Conservation (phyloP, 495 filamentous ascomycete species). For the Annulohypoxylon stygium region DNA sequence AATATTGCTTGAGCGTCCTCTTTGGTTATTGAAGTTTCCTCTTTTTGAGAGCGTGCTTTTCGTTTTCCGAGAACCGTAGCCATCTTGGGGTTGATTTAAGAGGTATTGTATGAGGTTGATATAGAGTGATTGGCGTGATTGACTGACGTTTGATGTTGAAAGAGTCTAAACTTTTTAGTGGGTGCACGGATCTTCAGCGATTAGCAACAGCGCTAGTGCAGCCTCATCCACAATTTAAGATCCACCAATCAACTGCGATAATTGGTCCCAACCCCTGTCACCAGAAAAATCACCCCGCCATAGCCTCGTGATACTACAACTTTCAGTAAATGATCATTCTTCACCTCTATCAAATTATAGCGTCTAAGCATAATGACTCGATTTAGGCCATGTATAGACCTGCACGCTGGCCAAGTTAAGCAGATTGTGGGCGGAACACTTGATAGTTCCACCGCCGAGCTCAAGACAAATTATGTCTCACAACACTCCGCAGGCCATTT, state of each 20-base stretch:
- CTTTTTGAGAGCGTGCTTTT: constrained; percentile 51
- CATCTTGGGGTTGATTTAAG: constrained; percentile 44
- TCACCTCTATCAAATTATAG: neutral
- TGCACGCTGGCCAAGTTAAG: constrained; percentile 95
- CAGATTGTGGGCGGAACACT: constrained; percentile 98
- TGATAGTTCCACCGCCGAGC: constrained; percentile 69
- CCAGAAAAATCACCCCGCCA: constrained; percentile 40
- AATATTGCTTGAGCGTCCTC: constrained; percentile 68
- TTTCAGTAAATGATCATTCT: neutral
- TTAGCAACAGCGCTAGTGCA: neutral
- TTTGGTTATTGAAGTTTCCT: constrained; percentile 37
- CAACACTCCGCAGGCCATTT: constrained; percentile 83
- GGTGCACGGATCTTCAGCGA: neutral
- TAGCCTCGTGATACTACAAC: constrained; percentile 28
- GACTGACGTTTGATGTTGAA: constrained; percentile 20
- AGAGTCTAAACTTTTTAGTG: constrained; percentile 43
- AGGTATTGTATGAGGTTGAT: neutral
- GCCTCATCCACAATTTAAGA: neutral
- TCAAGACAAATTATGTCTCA: constrained; percentile 94
- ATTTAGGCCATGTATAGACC: constrained; percentile 96
- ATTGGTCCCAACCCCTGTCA: constrained; percentile 20
- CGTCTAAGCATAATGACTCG: constrained; percentile 77
- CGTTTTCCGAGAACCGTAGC: constrained; percentile 59
- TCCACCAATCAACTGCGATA: constrained; percentile 32
- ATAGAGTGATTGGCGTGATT: neutral